These are phyloP conservation scores for Trichoderma aggressivum DNA, from an alignment of 2,329 filamentous ascomycete species.

Conservation along the genomic window DNA sequence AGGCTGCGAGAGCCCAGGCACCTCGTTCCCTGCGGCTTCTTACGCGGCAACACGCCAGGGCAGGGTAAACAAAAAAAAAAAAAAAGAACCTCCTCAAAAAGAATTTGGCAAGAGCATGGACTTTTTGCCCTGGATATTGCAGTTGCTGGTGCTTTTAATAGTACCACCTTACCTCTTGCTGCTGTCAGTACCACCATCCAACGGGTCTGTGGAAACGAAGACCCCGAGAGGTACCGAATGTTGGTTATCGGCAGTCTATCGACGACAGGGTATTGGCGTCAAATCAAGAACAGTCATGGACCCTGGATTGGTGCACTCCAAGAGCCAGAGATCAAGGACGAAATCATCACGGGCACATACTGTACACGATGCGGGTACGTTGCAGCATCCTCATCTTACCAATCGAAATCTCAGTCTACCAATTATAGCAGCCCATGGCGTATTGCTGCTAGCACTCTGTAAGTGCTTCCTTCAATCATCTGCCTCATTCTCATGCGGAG, in stretches of 20 bases:
- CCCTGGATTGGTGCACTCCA: neutral
- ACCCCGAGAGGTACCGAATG: neutral
- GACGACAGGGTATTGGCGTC: neutral
- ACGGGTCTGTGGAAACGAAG: neutral
- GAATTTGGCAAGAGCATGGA: neutral
- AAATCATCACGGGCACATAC: neutral
- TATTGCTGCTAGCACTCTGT: neutral
- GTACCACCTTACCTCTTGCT: neutral
- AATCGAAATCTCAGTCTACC: neutral
- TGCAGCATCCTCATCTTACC: neutral
- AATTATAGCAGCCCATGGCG: neutral
- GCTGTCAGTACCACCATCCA: neutral
- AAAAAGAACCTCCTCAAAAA: neutral
- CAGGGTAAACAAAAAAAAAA: neutral
- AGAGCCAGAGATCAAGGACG: neutral
- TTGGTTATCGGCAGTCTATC: neutral
- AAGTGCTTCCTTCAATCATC: neutral
- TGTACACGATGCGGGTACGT: too few relatives aligned
- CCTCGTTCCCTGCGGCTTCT: neutral
- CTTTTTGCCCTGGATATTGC: neutral
- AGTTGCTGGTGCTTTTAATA: neutral
- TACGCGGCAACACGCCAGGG: neutral
- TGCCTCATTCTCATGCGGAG: neutral
- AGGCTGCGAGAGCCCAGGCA: neutral
- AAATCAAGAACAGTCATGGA: neutral